phyloP scores from a whole-genome alignment of 495 filamentous ascomycete species.

The Penicillium malachiteum region DNA sequence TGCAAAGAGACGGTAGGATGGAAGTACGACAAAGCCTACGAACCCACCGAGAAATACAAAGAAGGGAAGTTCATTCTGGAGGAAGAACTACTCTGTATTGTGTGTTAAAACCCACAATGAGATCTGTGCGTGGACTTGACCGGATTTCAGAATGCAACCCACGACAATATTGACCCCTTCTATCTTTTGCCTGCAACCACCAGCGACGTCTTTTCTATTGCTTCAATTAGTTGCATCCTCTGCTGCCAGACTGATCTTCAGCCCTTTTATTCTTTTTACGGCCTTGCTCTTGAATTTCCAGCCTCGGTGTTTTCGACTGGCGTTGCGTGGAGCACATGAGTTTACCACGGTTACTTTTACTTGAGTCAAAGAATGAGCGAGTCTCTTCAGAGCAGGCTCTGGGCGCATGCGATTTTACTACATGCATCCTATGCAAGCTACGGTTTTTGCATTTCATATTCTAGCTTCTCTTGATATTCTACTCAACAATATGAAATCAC shows the following conservation, averaged over 20 bases:
- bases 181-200: neutral
- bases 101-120: constrained; percentile 35
- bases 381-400: neutral
- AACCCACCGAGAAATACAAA: constrained; percentile 92
- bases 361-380: neutral
- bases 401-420: neutral
- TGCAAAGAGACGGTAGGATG: constrained; percentile 92
- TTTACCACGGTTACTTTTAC: neutral
- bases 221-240: neutral
- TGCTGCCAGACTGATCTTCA: neutral
- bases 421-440: no score
- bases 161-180: neutral
- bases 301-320: neutral
- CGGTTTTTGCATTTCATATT: no score
- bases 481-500: neutral
- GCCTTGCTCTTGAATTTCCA: neutral
- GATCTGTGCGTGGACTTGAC: neutral
- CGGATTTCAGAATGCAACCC: neutral
- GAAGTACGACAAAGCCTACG: constrained; percentile 98
- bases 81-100: constrained; percentile 81
- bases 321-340: neutral
- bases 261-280: neutral
- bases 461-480: no score
- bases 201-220: neutral
- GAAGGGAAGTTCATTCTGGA: constrained; percentile 98